Percentiles rank a stretch among this genome's conserved stretches.
Evolutionary conservation across 2,329 filamentous ascomycete species (phyloP).

Genomic region (Endoconidiophora polonica): DNA sequence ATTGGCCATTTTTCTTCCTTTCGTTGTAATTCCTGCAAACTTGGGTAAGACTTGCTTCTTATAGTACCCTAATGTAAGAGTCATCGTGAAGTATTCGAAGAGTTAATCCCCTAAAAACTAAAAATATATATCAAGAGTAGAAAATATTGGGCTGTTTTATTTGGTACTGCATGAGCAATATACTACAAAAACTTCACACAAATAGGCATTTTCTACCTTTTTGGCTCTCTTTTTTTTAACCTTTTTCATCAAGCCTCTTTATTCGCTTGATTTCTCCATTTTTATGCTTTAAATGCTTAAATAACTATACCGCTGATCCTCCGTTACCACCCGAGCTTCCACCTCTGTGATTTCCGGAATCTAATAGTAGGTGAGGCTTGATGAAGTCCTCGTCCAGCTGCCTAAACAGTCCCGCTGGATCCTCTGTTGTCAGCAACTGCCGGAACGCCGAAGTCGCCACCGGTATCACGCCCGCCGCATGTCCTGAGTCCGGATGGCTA

Average conservation of each 20-base stretch:
- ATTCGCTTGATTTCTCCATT: background rate
- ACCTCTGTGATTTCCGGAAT: slow-evolving; percentile 30
- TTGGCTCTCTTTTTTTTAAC: background rate
- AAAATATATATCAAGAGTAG: no score
- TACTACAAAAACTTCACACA: background rate
- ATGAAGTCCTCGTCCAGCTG: slow-evolving; percentile 93
- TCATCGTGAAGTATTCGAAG: background rate
- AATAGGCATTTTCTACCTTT: background rate
- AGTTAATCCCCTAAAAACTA: background rate
- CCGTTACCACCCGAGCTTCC: slow-evolving; percentile 20
- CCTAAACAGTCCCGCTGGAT: slow-evolving; percentile 77
- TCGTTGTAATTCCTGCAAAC: background rate
- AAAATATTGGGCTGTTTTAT: background rate
- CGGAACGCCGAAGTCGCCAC: slow-evolving; percentile 39
- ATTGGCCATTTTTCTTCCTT: background rate
- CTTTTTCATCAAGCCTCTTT: background rate
- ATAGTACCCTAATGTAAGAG: background rate
- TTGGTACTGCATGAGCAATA: background rate
- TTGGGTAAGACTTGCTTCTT: background rate
- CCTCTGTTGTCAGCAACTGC: slow-evolving; percentile 68
- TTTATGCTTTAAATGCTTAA: no score
- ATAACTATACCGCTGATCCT: slow-evolving; percentile 14
- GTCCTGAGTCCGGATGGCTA: no score
- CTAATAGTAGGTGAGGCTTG: slow-evolving; percentile 76
- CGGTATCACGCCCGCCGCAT: background rate